Evolutionary conservation across 768 basidiomycete species (phyloP), one percentile per base, ranked within the genome.

Genomic region (Russula sp.): DNA sequence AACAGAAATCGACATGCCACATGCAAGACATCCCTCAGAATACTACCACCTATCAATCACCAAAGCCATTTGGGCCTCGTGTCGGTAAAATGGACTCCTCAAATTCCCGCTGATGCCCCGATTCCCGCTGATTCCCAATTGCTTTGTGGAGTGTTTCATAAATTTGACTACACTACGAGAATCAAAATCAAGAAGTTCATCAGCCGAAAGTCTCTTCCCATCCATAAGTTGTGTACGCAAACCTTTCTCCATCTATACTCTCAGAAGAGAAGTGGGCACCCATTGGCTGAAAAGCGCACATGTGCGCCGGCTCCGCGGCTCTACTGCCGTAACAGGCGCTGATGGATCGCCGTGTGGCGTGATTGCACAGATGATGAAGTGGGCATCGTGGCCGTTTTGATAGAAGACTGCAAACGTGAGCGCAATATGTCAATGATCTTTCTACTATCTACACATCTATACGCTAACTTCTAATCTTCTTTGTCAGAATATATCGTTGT

Each of bases 311-410:
- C 57, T 46, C 57, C 49, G 62, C 50, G 62, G 62, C 50, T 63
- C 38, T 57, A 42, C 26, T 18, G n/a, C 51, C 38, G 38, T 36
- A 11, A 57, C 56, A 58, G 57, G 24, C 62, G 62, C 50, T 52
- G 62, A 38, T 11, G 62, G 62, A 63, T 63, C 57, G 62, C 62
- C 62, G 62, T 58, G 62, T 58, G 62, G 62, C 62, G 62, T 57
- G 62, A 63, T 63, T 63, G 62, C 16, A 24, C 56, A 46, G 57
- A 58, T 58, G 57, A 53, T 63, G 50, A n/a, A n/a, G 49, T 46
- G 50, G 56, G 57, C 56, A 63, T 57, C 38, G 56, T 52, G 28
- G 22, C 50, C 57, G 56, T 42, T 9, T 49, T 38, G 24, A 62
- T 38, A 24, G 61, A 48, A 24, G 53, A 46, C 49, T 26, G 50